Conservation (phyloP, 345 rosid species). For the Rubroshorea leprosula region DNA sequence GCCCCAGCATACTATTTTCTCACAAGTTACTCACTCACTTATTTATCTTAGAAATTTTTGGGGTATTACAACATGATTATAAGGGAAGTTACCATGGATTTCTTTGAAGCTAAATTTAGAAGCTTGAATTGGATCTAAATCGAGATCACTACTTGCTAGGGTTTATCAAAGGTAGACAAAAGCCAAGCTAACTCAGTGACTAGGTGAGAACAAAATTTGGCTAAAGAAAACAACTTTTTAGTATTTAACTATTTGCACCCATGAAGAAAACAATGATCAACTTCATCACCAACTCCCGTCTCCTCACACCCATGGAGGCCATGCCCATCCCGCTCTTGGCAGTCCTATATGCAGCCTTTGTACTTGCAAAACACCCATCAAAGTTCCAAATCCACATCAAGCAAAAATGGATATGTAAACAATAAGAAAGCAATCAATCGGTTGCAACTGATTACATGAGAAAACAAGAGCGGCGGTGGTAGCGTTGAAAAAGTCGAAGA, state of each 20-base stretch:
- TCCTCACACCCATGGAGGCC: conserved; percentile 74
- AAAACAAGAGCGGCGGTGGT: conserved; percentile 92
- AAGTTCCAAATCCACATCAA: conserved; percentile 15
- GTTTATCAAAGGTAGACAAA: background rate
- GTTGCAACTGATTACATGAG: conserved; percentile 48
- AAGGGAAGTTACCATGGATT: conserved; percentile 37
- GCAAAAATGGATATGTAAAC: background rate
- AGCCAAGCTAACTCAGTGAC: too few relatives aligned
- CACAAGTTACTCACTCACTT: too few relatives aligned
- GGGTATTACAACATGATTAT: too few relatives aligned
- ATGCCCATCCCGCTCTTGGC: conserved; percentile 85
- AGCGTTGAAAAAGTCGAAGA: conserved; percentile 95
- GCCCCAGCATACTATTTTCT: too few relatives aligned
- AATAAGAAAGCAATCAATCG: background rate
- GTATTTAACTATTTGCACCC: too few relatives aligned
- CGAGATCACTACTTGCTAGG: background rate
- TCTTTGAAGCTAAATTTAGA: background rate
- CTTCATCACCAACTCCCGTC: conserved; percentile 74
- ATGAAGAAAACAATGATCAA: too few relatives aligned
- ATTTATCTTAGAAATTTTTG: too few relatives aligned
- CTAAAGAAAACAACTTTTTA: too few relatives aligned
- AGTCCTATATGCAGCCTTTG: conserved; percentile 77
- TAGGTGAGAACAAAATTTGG: background rate
- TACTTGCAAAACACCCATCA: conserved; percentile 35
- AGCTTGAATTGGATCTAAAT: too few relatives aligned